phyloP scores from a whole-genome alignment of 164 flowering plant species.

The Nymphaea colorata region DNA sequence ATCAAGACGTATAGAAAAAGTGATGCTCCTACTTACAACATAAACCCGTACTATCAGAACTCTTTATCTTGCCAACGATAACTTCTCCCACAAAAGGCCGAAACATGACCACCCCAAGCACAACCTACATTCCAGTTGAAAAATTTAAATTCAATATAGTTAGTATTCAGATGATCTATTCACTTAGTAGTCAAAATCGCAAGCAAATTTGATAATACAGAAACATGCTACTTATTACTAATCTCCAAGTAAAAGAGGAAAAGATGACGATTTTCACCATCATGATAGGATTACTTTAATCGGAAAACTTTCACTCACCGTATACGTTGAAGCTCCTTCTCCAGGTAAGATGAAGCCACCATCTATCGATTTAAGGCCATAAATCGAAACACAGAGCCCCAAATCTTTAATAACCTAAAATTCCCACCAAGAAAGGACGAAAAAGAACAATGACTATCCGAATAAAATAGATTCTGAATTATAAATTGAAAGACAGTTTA shows the following conservation, averaged over 20 bases:
- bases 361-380: neutral
- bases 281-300: no score
- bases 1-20: neutral
- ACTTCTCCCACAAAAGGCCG: conserved; percentile 84
- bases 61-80: conserved; percentile 51
- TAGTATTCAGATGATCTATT: no score
- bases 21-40: conserved; percentile 24
- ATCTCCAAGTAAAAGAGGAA: no score
- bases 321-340: neutral
- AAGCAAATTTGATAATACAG: no score
- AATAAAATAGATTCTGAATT: no score
- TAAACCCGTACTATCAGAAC: conserved; percentile 43
- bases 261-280: no score
- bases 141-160: no score
- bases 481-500: no score
- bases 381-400: neutral
- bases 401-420: neutral
- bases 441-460: no score
- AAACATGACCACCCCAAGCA: conserved; percentile 60
- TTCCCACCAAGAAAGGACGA: neutral
- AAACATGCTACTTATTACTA: no score
- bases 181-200: no score
- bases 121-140: conserved; percentile 31
- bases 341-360: neutral
- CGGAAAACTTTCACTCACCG: neutral